Evolutionary conservation across 257 asterid genomes (phyloP), one percentile per base, ranked within the genome.

Genomic region (Haberlea rhodopensis): DNA sequence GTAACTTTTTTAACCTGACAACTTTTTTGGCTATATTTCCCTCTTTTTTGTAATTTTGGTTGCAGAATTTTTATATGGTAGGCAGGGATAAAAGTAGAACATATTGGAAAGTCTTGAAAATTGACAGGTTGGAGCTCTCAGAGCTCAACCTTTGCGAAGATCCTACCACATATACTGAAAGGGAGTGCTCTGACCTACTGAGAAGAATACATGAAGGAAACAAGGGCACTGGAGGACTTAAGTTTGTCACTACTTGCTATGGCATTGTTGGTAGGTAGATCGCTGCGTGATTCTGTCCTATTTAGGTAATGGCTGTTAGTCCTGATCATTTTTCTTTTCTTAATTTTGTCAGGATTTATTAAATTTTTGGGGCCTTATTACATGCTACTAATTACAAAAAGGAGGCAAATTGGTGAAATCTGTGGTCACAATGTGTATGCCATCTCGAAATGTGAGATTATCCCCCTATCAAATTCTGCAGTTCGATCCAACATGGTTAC

Each of bases 351-450:
- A 78, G 83, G 83, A 52, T 78, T 78, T 71, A 78, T 55, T 5
- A 48, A 43, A 27, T 92, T 92, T 73, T 76, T 84, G 56, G 99
- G 99, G 63, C 99, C 99, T 28, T 92, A 89, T 69, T 89, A 92
- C 79, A 82, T 92, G 96, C 67, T 92, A 73, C 91, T 92, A 51
- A 89, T 92, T 70, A 89, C 97, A 28, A 87, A 82, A 78, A 89
- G 97, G 85, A 84, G 87, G 77, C 90, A 69, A 77, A 87, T 92
- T 70, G 99, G 99, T 75, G 81, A 75, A 69, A 81, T 92, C 18
- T 89, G 95, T 74, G 99, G 99, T 70, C 99, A 92, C 65, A 71
- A 70, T 69, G 82, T 92, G 23, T 92, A 92, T 79, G 88, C 91
- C 31, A 75, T 92, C 67, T 72, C 94, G 63, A 84, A 89, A 81